Evolutionary conservation across 2,329 filamentous ascomycete genomes (phyloP), one percentile per base, ranked within the genome.

Genomic region (Fusarium succisae): DNA sequence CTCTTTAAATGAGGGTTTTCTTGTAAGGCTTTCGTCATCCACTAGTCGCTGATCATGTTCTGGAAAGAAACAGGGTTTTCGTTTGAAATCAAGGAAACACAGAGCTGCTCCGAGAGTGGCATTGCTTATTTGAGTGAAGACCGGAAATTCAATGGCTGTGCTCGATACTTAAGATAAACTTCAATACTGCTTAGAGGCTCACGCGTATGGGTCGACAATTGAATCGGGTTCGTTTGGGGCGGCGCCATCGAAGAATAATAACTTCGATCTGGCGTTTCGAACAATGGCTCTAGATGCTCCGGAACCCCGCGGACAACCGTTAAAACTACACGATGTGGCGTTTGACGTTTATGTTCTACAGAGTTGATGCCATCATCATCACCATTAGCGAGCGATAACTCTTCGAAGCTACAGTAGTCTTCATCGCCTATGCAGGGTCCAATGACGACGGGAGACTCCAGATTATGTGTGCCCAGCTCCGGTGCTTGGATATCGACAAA

Each of bases 251-350:
- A 18, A 62, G 26, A 18, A 51, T 26, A 50, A 38, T 51, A 57
- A 41, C 50, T 50, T 55, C 58, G 57, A 68, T 63, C 54, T 60
- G 54, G 28, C 50, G 54, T 60, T 67, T 63, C 54, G 45, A 50
- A 28, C 26, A 15, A 48, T 44, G 39, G 44, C 51, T 62, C 67
- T 74, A 48, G 53, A 68, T 63, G 45, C 44, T 57, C 66, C 39
- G 54, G 32, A 58, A 53, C 45, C 39, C 51, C 35, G 17, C 28
- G 35, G 43, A 51, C 38, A 70, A 73, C 45, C 43, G 61, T 50
- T 55, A 38, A 37, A 37, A 72, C 37, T 37, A 54, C 62, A 53
- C 35, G 55, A 72, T 74, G 71, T 74, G 67, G 71, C 67, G 71
- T 67, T 62, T 73, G 58, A 59, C 54, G 43, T 69, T 67, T 57